Percentiles rank a stretch among this genome's conserved stretches.
Evolutionary conservation across 257 asterid species (phyloP).

Genomic region (Knoxia roxburghii): DNA sequence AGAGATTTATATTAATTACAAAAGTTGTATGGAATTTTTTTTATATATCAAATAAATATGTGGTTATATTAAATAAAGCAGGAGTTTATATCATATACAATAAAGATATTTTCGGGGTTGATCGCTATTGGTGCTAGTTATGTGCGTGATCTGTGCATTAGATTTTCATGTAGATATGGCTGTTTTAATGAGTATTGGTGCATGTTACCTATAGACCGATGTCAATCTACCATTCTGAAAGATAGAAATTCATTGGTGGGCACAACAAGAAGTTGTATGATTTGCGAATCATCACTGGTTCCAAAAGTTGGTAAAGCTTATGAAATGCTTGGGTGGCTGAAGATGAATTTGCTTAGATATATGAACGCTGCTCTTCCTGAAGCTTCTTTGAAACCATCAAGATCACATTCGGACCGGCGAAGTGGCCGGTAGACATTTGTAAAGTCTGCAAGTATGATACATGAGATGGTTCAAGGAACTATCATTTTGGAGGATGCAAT

Average conservation of each 20-base stretch:
- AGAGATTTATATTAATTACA: no score
- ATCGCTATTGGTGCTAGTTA: no score
- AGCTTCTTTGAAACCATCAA: slow-evolving; percentile 62
- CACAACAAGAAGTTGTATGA: slow-evolving; percentile 33
- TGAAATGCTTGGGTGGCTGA: slow-evolving; percentile 54
- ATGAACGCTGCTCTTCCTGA: slow-evolving; percentile 85
- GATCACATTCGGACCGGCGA: slow-evolving; percentile 58
- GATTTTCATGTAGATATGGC: no score
- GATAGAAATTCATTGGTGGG: slow-evolving; percentile 36
- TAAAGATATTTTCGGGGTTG: no score
- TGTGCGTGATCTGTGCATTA: no score
- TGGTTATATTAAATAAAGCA: no score
- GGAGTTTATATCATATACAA: no score
- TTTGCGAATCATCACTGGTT: slow-evolving; percentile 54
- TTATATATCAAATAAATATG: no score
- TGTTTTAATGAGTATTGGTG: no score
- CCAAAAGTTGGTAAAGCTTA: slow-evolving; percentile 61
- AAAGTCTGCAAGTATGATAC: slow-evolving; percentile 64
- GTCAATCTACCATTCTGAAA: slow-evolving; percentile 32
- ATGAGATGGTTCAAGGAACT: slow-evolving; percentile 86
- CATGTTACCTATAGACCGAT: slow-evolving; percentile 24
- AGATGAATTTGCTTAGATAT: slow-evolving; percentile 73
- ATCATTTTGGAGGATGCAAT: slow-evolving; percentile 69
- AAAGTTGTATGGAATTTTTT: no score
- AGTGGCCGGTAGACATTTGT: slow-evolving; percentile 74